Conservation (phyloP, 805 yeast genomes). For the Lipomyces kockii region DNA sequence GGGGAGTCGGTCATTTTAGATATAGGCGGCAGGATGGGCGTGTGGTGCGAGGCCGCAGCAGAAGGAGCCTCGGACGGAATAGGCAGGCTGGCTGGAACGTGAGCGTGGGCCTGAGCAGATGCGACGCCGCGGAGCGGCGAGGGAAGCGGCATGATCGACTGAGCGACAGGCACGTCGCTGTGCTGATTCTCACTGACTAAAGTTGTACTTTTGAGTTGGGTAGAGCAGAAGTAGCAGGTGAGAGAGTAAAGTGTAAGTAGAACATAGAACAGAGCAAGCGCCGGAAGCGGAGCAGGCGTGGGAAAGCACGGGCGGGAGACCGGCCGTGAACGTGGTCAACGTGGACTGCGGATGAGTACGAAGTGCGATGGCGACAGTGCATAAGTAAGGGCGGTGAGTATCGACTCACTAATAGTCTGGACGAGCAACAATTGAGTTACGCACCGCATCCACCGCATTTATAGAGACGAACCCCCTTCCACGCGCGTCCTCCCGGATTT, state of each 20-base stretch:
- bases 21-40: constrained; percentile 29
- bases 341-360: not conserved
- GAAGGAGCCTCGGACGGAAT: not conserved
- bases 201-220: not conserved
- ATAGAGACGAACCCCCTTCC: too few relatives aligned
- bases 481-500: too few relatives aligned
- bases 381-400: too few relatives aligned
- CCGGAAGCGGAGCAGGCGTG: not conserved
- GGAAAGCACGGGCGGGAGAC: not conserved
- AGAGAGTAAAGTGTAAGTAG: not conserved
- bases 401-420: too few relatives aligned
- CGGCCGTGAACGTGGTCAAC: not conserved
- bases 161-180: not conserved
- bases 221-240: not conserved
- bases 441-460: too few relatives aligned
- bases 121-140: constrained; percentile 4
- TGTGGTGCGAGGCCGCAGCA: not conserved
- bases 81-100: not conserved
- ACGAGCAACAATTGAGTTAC: too few relatives aligned
- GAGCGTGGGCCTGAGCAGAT: constrained; percentile 6
- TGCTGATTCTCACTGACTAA: not conserved
- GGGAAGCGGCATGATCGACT: constrained; percentile 4
- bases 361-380: too few relatives aligned
- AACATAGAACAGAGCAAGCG: not conserved
- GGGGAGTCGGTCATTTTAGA: constrained; percentile 30